Evolutionary conservation across 1,139 yeast species (phyloP), one percentile per base, ranked within the genome.

Genomic region (Zygosaccharomyces sapae): DNA sequence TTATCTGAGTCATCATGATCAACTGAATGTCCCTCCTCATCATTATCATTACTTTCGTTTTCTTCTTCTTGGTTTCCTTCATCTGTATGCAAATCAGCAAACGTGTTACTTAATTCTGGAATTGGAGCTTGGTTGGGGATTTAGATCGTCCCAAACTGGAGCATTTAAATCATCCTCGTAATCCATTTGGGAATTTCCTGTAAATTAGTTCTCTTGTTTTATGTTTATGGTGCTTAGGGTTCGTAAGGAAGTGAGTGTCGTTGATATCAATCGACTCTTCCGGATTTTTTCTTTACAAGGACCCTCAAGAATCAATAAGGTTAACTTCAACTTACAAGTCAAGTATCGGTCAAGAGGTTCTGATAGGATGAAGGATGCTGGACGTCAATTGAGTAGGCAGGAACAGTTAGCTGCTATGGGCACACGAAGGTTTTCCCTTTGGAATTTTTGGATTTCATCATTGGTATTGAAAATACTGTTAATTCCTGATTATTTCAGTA

Each of bases 371-470:
- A 43, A 35, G 18, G 29, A 12, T 35, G n/a, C n/a, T n/a, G 41
- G 41, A 30, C 31, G 22, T 18, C 35, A 40, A 9, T 27, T 27
- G 25, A 27, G 25, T 20, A 42, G 19, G 34, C 43, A 36, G 18
- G 20, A 29, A 12, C 36, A 42, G 20, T 43, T 45, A 18, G 46
- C 39, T 25, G 38, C 33, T 16, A 47, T 41, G 40, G 45, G 35
- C 24, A 50, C 43, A 9, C 61, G 70, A 50, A 70, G 70, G 52
- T 75, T 68, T 56, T 76, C 83, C 1, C 67, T 81, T n/a, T 75
- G 79, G 77, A 79, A 80, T 58, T 77, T 80, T 22, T 80, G 83
- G 75, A 76, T 81, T n/a, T 82, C 83, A 4, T 72, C 80, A 0
- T 70, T 81, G 6, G 67, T 78, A 40, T 66, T 83, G 38, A 83